Evolutionary conservation across 257 asterid genomes (phyloP).

Genomic region (Fraxinus anomala): DNA sequence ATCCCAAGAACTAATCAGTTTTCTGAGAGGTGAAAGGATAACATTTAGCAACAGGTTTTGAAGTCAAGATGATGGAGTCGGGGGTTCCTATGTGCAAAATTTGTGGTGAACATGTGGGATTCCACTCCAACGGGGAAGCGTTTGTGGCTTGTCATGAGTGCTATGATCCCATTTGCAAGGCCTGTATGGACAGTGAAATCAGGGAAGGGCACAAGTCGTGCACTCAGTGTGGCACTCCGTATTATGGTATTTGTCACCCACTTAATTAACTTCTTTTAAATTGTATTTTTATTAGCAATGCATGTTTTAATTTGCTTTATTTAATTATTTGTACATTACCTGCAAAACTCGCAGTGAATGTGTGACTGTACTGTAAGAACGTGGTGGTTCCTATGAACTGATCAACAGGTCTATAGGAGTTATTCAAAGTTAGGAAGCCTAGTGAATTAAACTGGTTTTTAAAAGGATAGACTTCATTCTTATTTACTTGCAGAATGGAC

Average conservation of each 20-base stretch:
- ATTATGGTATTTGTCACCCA: constrained; percentile 45
- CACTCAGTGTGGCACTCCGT: constrained; percentile 65
- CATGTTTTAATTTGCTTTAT: constrained; percentile 4
- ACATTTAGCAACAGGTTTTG: background rate
- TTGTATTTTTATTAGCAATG: background rate
- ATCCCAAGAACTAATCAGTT: constrained; percentile 17
- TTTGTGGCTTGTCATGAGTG: constrained; percentile 85
- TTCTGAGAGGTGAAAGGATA: constrained; percentile 9
- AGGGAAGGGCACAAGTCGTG: constrained; percentile 70
- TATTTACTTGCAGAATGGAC: constrained; percentile 12
- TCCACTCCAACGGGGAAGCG: constrained; percentile 55
- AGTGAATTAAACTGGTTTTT: background rate
- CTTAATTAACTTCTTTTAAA: background rate
- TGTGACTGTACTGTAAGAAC: background rate
- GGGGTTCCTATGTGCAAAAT: constrained; percentile 70
- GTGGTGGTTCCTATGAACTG: background rate
- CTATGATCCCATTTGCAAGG: constrained; percentile 66
- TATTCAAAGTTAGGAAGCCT: background rate
- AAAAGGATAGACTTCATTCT: background rate
- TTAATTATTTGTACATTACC: background rate
- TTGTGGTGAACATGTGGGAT: constrained; percentile 74
- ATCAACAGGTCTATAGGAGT: background rate
- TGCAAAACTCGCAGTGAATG: background rate
- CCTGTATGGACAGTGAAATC: constrained; percentile 70
- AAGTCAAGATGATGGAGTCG: constrained; percentile 77